Evolutionary conservation across 2,329 filamentous ascomycete genomes (phyloP), one percentile per base, ranked within the genome.

Genomic region (Hymenoscyphus fraxineus): DNA sequence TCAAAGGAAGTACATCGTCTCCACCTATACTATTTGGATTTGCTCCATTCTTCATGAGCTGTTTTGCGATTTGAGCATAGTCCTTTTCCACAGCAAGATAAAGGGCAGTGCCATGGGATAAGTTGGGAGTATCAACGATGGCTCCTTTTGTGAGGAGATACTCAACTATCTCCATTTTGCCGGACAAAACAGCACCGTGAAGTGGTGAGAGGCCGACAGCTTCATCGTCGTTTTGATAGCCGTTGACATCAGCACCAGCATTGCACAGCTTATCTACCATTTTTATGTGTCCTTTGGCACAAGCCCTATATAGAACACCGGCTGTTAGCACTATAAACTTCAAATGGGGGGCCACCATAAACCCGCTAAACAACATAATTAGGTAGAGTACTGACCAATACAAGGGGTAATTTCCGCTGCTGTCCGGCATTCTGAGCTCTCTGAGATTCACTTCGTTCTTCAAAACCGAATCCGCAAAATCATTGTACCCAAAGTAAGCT

Each of bases 181-280:
- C 58, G 13, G 58, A 60, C 13, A 32, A 44, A 31, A 41, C 58
- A 15, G 41, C 58, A 32, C 58, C 58, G 19, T 60, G 41, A 10
- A 60, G n/a, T 60, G 58, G 39, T 13, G 58, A 44, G 6, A 60
- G 41, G 12, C 58, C 58, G 38, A 35, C 27, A 16, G 31, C 13
- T 32, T 31, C 58, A 13, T n/a, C 40, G 10, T 47, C 19, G 12
- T 32, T 32, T 19, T n/a, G 38, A n/a, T 35, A 47, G 6, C 58
- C 58, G n/a, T 60, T 60, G 27, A 60, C 58, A 60, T 60, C 40
- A 19, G 58, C 58, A 35, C 58, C 58, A 47, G 39, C 39, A 3
- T 60, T 22, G n/a, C 39, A 44, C 3, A 60, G 41, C 32, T 47
- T 60, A 10, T 47, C 31, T 4, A 60, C 58, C 58, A 60, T 60